Percentiles rank a stretch among this genome's conserved stretches.
Evolutionary conservation across 2,329 filamentous ascomycete genomes (phyloP).

Genomic region (Chaetomium globosum): DNA sequence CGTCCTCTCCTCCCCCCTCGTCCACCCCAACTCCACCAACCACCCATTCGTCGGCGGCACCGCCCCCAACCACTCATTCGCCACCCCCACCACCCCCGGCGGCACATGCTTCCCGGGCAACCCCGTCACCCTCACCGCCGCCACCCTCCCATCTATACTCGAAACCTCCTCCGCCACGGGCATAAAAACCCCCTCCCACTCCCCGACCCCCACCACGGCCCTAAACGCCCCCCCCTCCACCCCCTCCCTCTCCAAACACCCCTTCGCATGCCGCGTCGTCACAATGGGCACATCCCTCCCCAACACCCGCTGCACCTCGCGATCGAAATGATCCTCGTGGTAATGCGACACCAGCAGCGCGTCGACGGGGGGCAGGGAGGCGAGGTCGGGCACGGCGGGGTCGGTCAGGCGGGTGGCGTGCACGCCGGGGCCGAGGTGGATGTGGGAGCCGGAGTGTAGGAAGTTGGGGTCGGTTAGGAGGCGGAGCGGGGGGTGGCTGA

Average conservation of each 20-base stretch:
- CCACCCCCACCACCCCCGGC: constrained; percentile 43
- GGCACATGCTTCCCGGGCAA: constrained; percentile 68
- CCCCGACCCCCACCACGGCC: neutral
- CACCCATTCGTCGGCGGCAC: constrained; percentile 69
- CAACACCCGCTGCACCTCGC: constrained; percentile 44
- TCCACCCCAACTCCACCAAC: constrained; percentile 64
- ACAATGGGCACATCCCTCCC: constrained; percentile 61
- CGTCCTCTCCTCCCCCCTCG: constrained; percentile 1
- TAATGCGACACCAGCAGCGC: constrained; percentile 65
- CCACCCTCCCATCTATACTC: constrained; percentile 5
- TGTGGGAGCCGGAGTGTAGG: constrained; percentile 51
- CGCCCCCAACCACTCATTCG: constrained; percentile 46
- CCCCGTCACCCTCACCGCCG: constrained; percentile 59
- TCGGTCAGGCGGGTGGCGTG: constrained; percentile 57
- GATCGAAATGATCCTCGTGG: constrained; percentile 56
- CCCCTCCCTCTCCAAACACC: constrained; percentile 47
- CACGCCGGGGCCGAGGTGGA: constrained; percentile 67
- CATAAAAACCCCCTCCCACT: constrained; percentile 14
- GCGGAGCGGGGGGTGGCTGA: constrained; percentile 56
- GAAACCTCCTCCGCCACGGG: too few species aligned
- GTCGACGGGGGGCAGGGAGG: constrained; percentile 62
- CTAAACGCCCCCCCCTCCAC: constrained; percentile 22
- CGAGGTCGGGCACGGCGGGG: constrained; percentile 59
- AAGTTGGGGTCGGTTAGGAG: constrained; percentile 66
- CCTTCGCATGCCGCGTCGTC: constrained; percentile 63